phyloP scores from a whole-genome alignment of 805 yeast genomes.

The Starmerella roubikii region DNA sequence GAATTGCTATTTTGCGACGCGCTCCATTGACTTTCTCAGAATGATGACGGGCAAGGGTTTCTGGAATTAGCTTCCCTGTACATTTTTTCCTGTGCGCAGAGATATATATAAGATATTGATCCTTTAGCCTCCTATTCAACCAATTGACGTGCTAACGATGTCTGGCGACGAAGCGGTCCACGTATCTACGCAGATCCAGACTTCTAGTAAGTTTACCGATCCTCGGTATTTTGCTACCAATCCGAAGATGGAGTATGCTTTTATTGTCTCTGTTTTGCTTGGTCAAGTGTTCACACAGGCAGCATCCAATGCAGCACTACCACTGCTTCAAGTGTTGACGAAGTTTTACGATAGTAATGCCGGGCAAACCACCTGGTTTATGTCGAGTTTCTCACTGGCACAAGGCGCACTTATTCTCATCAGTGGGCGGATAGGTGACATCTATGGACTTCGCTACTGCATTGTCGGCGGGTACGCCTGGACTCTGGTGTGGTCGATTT shows the following conservation, averaged over 20 bases:
- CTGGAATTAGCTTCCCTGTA: too few relatives aligned
- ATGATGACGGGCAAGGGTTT: too few relatives aligned
- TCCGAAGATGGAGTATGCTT: conserved; percentile 9
- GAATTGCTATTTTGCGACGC: too few relatives aligned
- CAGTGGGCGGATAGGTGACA: conserved; percentile 58
- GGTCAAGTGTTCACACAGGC: conserved; percentile 46
- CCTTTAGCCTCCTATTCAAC: too few relatives aligned
- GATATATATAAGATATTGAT: too few relatives aligned
- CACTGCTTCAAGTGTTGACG: conserved; percentile 24
- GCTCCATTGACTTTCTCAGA: too few relatives aligned
- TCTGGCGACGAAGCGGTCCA: too few relatives aligned
- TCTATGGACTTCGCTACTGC: conserved; percentile 45
- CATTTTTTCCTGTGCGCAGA: too few relatives aligned
- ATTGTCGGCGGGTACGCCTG: conserved; percentile 42
- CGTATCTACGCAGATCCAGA: not conserved
- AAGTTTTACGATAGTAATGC: conserved; percentile 21
- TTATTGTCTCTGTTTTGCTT: conserved; percentile 33
- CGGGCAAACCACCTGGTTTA: conserved; percentile 40
- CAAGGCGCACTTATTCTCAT: conserved; percentile 59
- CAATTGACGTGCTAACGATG: too few relatives aligned
- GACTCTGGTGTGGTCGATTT: conserved; percentile 42
- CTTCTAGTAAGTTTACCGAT: conserved; percentile 9
- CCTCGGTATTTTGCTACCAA: conserved; percentile 5
- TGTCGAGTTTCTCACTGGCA: conserved; percentile 56
- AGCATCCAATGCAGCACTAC: conserved; percentile 7